phyloP scores from a whole-genome alignment of 2,329 filamentous ascomycete genomes.

The Penicillium sp. region DNA sequence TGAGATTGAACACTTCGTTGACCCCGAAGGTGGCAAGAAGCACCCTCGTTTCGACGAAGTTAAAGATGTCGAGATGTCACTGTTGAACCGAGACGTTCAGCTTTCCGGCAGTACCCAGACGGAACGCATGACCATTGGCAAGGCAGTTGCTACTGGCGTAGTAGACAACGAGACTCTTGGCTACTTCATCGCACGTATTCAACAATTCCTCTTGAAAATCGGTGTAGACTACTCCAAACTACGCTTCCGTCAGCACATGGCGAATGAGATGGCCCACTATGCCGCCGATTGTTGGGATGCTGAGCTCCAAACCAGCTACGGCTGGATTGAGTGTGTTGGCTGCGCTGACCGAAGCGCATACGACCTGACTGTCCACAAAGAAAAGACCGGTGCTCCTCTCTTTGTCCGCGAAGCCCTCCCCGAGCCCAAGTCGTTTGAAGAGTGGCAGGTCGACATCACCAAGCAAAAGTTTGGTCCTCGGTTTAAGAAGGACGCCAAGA shows the following conservation, averaged over 20 bases:
- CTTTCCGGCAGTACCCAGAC: slow-evolving; percentile 77
- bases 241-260: slow-evolving; percentile 96
- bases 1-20: slow-evolving; percentile 97
- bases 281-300: slow-evolving; percentile 98
- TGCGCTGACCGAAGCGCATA: slow-evolving; percentile 95
- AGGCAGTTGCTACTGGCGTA: slow-evolving; percentile 75
- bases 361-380: slow-evolving; percentile 85
- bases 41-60: slow-evolving; percentile 84
- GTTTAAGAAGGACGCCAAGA: slow-evolving; percentile 92
- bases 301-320: slow-evolving; percentile 83
- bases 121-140: slow-evolving; percentile 70
- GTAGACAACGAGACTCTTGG: slow-evolving; percentile 98
- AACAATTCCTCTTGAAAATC: slow-evolving; percentile 82
- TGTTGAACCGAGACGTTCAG: slow-evolving; percentile 82
- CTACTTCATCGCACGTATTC: slow-evolving; percentile 93
- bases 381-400: slow-evolving; percentile 83
- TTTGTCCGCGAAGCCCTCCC: slow-evolving; percentile 78
- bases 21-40: slow-evolving; percentile 91
- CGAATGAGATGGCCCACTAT: slow-evolving; percentile 87
- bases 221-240: slow-evolving; percentile 85
- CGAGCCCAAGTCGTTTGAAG: slow-evolving; percentile 74
- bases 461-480: slow-evolving; percentile 94
- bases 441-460: slow-evolving; percentile 82
- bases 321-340: slow-evolving; percentile 98
- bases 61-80: slow-evolving; percentile 73